phyloP scores from a whole-genome alignment of 164 flowering plant species.

The Vitis labrusca region DNA sequence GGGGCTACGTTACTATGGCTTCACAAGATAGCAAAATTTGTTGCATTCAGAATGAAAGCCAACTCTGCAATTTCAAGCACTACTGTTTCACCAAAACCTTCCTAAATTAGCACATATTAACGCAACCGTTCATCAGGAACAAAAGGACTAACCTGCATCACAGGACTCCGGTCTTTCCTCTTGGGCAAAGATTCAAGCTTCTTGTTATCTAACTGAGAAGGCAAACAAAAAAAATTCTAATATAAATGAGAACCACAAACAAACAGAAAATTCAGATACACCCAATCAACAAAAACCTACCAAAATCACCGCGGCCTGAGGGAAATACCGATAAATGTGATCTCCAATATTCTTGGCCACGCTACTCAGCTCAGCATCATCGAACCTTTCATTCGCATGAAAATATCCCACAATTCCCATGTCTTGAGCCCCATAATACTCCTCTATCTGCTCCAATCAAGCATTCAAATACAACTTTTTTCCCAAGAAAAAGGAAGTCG shows the following conservation, averaged over 20 bases:
- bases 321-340: constrained; percentile 76
- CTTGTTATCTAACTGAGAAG: constrained; percentile 70
- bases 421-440: constrained; percentile 63
- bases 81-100: too few relatives aligned
- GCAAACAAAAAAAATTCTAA: constrained; percentile 4
- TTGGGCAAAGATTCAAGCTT: constrained; percentile 69
- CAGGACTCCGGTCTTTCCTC: constrained; percentile 63
- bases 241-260: not conserved
- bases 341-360: constrained; percentile 91
- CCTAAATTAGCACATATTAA: not conserved
- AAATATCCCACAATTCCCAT: constrained; percentile 83
- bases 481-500: not conserved
- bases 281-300: constrained; percentile 31
- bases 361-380: constrained; percentile 66
- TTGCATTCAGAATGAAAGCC: too few relatives aligned
- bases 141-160: constrained; percentile 63
- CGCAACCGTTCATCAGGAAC: not conserved
- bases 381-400: constrained; percentile 90
- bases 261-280: not conserved
- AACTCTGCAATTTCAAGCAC: too few relatives aligned
- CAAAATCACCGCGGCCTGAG: constrained; percentile 82
- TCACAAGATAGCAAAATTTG: too few relatives aligned
- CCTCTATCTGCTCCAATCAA: constrained; percentile 63
- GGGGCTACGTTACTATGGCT: too few relatives aligned
- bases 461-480: not conserved